Base-by-base conservation (phyloP, 2,329 filamentous ascomycete species). In the Aspergillus ochraceus region DNA sequence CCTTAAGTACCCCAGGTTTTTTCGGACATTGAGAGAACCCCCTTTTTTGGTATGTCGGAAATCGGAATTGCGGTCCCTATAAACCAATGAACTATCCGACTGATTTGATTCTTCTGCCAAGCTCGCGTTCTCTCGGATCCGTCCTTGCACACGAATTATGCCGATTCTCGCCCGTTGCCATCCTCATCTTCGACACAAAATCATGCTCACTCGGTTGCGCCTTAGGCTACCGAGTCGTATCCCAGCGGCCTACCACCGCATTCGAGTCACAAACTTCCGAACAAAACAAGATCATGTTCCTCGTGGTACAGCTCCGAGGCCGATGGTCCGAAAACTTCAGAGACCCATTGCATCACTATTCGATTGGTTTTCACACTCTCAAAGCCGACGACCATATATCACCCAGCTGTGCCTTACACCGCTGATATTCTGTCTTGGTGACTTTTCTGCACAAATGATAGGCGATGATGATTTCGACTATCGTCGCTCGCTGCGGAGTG, bases 381-480 rank as follows among this genome's bases (percentile, higher is more conserved):
- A 55, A 55, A 55, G 29, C 45, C 53, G 45, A 6, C 29, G 53
- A 39, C 53, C 53, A 49, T 55, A 49, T 10, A 19, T 36, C n/a
- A 49, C 45, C n/a, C 53, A 55, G 3, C 11, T 55, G 12, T 55
- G 53, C n/a, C 53, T 55, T 6, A 55, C 53, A 17, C 53, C 53
- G 11, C 9, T 55, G 2, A 55, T 49, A 30, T 55, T 30, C n/a
- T 55, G 45, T 9, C 4, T 55, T 17, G 53, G 53, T 1, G 53
- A 55, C 11, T 39, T 49, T 5, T 30, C 53, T 0, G 53, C 53
- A 1, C 53, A 55, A 22, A 55, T 49, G 53, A 49, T 55, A 10
- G 45, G 45, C 10, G 53, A 55, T 4, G 53, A 49, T 4, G 39
- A 22, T 9, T 55, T 49, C 26, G 24, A 53, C 50, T 17, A 45